A percentile compares a stretch with the other conserved stretches of the same genome.
Evolutionary conservation across 805 yeast genomes (phyloP).

Genomic region (Pichia pseudocactophila): DNA sequence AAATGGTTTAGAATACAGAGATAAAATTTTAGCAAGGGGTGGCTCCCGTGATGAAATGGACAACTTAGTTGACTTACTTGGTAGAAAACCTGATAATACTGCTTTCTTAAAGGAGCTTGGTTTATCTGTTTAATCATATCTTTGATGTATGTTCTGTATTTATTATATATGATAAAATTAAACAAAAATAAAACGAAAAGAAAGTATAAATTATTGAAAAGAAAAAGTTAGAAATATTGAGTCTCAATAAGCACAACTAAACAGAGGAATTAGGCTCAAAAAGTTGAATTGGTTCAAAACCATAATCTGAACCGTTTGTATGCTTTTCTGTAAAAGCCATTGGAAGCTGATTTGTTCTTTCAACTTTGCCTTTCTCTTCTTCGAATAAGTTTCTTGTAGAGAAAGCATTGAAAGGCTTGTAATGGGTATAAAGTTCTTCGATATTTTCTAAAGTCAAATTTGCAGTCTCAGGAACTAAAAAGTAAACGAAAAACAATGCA

Average conservation of each 20-base stretch:
- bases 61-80: constrained; percentile 54
- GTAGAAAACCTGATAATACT: constrained; percentile 64
- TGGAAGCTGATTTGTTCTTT: neutral
- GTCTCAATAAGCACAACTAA: too few species aligned
- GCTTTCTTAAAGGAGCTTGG: constrained; percentile 70
- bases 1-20: constrained; percentile 61
- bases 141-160: too few species aligned
- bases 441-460: constrained; percentile 47
- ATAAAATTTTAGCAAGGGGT: constrained; percentile 59
- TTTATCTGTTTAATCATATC: constrained; percentile 18
- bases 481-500: constrained; percentile 44
- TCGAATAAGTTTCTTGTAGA: neutral
- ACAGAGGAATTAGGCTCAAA: too few species aligned
- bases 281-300: neutral
- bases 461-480: constrained; percentile 44
- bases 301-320: neutral
- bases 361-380: neutral
- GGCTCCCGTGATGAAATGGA: constrained; percentile 66
- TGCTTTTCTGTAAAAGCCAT: neutral
- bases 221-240: too few species aligned
- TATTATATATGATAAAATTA: too few species aligned
- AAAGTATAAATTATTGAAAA: too few species aligned
- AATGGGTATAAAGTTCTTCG: constrained; percentile 35
- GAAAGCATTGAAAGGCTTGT: constrained; percentile 17
- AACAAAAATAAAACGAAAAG: too few species aligned